Evolutionary conservation across 1,139 yeast genomes (phyloP), one percentile per base, ranked within the genome.

Genomic region (Sugiyamaella xylanicola): DNA sequence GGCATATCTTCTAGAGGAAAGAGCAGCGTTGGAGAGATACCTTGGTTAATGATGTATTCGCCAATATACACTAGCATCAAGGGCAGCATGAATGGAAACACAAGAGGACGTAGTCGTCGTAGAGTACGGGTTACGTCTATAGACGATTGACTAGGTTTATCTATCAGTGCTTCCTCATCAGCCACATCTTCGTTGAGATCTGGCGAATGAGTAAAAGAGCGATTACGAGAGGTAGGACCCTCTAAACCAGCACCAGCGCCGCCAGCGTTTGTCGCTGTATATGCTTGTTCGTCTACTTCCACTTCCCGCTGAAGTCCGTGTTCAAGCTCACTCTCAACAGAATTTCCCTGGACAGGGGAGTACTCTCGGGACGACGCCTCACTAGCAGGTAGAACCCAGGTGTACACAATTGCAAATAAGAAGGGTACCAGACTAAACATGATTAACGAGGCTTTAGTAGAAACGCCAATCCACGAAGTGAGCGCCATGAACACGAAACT

Each of bases 31-130:
- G 97, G 97, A 0, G 96, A 79, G 0, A 93, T 81, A 0, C 97
- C 97, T 69, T 92, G 98, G 68, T 93, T 93, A 58, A 93, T 92
- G 40, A 86, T 77, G 66, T 93, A 93, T 65, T 93, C 98, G 1
- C 90, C 84, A 36, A 90, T 74, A 71, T 93, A 93, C 0, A 93
- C 98, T 1, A 91, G 72, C 57, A 86, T 78, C 43, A 93, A 74
- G 0, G 99, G 98, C 2, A 88, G 56, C 93, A 89, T 88, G 66
- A 80, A 89, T 0, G 95, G 95, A 1, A 74, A 51, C 1, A 87
- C 61, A 47, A 87, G 74, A 0, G 83, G 83, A 59, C 68, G 71
- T 9, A 88, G 73, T 44, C 76, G 72, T 0, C 56, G 44, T 3
- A 82, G 15, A 0, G 90, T 68, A 4, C 37, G 46, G 3, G 52